phyloP scores from a whole-genome alignment of 495 filamentous ascomycete genomes.

The Cladorrhinum samala region DNA sequence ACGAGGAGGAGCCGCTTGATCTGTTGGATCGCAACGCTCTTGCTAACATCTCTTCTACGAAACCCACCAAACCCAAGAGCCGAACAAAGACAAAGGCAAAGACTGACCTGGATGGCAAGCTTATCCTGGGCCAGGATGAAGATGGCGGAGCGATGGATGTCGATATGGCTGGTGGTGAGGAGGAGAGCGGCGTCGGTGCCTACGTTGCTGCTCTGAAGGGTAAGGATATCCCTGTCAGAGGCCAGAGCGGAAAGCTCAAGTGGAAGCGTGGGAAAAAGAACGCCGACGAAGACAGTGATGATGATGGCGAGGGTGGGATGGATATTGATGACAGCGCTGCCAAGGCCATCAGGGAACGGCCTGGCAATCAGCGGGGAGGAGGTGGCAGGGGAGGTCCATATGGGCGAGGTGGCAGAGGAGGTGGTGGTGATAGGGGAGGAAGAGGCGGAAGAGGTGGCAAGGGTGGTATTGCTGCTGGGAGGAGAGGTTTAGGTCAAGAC shows the following conservation, averaged over 20 bases:
- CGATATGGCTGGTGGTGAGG: slow-evolving; percentile 44
- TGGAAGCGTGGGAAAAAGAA: slow-evolving; percentile 65
- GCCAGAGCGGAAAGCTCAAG: slow-evolving; percentile 80
- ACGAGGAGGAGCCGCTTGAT: slow-evolving; percentile 89
- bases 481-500: slow-evolving; percentile 2
- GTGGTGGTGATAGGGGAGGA: slow-evolving; percentile 7
- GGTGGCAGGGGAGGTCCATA: slow-evolving; percentile 9
- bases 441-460: slow-evolving; percentile 6
- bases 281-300: slow-evolving; percentile 50
- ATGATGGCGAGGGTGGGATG: slow-evolving; percentile 62
- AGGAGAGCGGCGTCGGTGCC: slow-evolving; percentile 69
- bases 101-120: slow-evolving; percentile 78
- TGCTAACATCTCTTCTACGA: slow-evolving; percentile 87
- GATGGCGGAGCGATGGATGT: slow-evolving; percentile 55
- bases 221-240: slow-evolving; percentile 72
- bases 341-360: slow-evolving; percentile 41
- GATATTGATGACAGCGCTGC: slow-evolving; percentile 38
- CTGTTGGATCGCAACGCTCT: slow-evolving; percentile 81
- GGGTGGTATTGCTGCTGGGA: slow-evolving; percentile 19
- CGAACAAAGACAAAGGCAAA: slow-evolving; percentile 58
- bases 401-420: slow-evolving; percentile 11
- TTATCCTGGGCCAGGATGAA: slow-evolving; percentile 63
- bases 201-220: slow-evolving; percentile 88
- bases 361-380: slow-evolving; percentile 19
- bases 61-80: slow-evolving; percentile 57